Base-by-base conservation (phyloP, 2,329 filamentous ascomycete species). In the Aspergillus proliferans region DNA sequence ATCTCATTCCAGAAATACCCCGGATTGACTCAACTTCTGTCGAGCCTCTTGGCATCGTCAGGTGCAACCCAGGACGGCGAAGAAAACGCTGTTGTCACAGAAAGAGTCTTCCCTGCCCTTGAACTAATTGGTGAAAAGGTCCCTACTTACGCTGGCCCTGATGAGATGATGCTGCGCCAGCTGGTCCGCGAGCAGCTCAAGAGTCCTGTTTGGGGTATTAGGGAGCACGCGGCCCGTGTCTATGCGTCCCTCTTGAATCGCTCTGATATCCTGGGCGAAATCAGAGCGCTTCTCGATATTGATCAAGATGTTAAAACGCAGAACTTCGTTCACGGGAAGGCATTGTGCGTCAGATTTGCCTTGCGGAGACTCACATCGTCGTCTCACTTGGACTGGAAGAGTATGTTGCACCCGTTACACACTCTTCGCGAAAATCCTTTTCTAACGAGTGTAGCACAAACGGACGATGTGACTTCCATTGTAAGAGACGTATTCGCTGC, bases 81-180 rank as follows among this genome's bases (percentile, higher is more conserved):
- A 15, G 45, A 54, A 8, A 57, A 59, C n/a, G 59, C 62, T 18
- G 64, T 63, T 6, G 63, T 67, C 19, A 72, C 70, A 1, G 70
- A 73, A 48, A 64, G 69, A 15, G 66, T 74, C 3, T 76, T 75
- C 54, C 72, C 72, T 7, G 73, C 71, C 0, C 57, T 76, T 6
- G 73, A 73, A 51, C 56, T 76, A n/a, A 67, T 75, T 49, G 69
- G 69, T 15, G 69, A 72, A 46, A 73, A 73, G 48, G 56, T 71
- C 1, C 70, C 71, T 0, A 63, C 65, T 18, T 44, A 59, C n/a
- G 52, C 54, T 19, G 64, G 63, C n/a, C 57, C 59, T 3, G 62
- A 66, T 21, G 66, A 71, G 42, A 50, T 51, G 6, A 55, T 63
- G 45, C 52, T 74, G 7, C 64, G 61, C 15, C 52, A 46, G 4